A percentile compares a stretch with the other conserved stretches of the same genome.
Evolutionary conservation across 2,329 filamentous ascomycete genomes (phyloP).

Genomic region (Xylaria digitata): DNA sequence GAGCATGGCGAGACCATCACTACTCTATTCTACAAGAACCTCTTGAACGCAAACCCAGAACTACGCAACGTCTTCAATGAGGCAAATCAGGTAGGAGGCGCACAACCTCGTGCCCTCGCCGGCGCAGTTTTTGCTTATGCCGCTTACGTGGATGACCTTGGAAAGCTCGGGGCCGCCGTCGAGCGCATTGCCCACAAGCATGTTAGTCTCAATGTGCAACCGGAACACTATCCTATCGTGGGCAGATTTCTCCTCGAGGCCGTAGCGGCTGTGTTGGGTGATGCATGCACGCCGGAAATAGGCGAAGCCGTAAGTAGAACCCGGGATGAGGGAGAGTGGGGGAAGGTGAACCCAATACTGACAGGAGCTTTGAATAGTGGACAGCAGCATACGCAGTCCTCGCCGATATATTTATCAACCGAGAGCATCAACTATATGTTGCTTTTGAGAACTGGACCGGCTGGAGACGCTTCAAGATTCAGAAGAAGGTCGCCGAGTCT

Average conservation of each 20-base stretch:
- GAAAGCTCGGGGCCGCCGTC: slow-evolving; percentile 64
- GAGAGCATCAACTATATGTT: slow-evolving; percentile 72
- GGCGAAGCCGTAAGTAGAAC: slow-evolving; percentile 62
- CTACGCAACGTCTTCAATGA: slow-evolving; percentile 78
- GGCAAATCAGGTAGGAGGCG: slow-evolving; percentile 74
- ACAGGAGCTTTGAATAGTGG: slow-evolving; percentile 60
- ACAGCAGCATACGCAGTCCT: slow-evolving; percentile 76
- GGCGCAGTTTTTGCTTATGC: slow-evolving; percentile 78
- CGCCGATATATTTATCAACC: slow-evolving; percentile 75
- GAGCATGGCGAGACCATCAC: slow-evolving; percentile 77
- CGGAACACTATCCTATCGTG: slow-evolving; percentile 78
- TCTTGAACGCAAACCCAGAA: slow-evolving; percentile 72
- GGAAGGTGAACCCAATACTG: neutral
- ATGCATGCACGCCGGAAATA: slow-evolving; percentile 73
- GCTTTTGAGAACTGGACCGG: slow-evolving; percentile 56
- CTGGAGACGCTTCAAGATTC: slow-evolving; percentile 67
- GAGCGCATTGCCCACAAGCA: slow-evolving; percentile 83
- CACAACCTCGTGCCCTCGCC: slow-evolving; percentile 77
- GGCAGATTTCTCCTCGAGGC: slow-evolving; percentile 75
- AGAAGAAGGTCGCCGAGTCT: slow-evolving; percentile 70
- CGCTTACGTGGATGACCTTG: slow-evolving; percentile 75
- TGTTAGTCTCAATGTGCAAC: slow-evolving; percentile 73
- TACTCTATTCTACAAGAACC: slow-evolving; percentile 76
- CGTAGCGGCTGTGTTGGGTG: slow-evolving; percentile 74
- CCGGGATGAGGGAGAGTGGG: neutral